Base-by-base conservation (phyloP, 805 yeast species). In the Aciculoconidium aculeatum region DNA sequence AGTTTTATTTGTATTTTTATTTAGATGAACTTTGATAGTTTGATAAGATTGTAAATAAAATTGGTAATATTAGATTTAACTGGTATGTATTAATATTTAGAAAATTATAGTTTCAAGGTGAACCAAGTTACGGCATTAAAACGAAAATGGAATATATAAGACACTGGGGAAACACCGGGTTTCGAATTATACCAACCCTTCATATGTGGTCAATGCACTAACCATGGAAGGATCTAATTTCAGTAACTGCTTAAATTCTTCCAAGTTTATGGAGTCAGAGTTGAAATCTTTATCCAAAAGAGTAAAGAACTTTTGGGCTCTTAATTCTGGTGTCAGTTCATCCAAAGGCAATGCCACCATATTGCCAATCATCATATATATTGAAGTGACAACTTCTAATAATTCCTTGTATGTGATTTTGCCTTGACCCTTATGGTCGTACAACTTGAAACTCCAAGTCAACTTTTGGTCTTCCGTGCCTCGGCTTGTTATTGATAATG, bases 291-390 rank as follows among this genome's bases (percentile, higher is more conserved):
- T 81, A 40, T 79, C 84, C 72, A 86, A 69, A 29, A 75, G 56
- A 21, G 56, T 66, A 59, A 94, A 90, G 23, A 90, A 77, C 64
- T 87, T 90, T 30, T 75, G 71, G 2, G 85, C 86, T 37, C 97
- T 70, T 40, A 77, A 64, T 47, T 88, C 96, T 0, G 98, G 97
- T 0, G 97, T 87, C 25, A 77, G 74, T 45, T 88, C 97, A 49
- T 88, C 96, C 13, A 78, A 90, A 11, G 85, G 83, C 30, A 87
- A 66, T 37, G 77, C 77, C 35, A 88, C 95, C 90, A 88, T 86
- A 2, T 88, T 72, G 1, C 97, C 99, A 35, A 90, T 81, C 97
- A 92, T 88, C 55, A 82, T 83, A 55, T 92, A 90, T 18, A 90
- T 83, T 17, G 96, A 80, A 17, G 72, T 67, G 5, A 87, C 83